Base-by-base conservation (phyloP, 345 rosid species). In the Lepidium aucheri region DNA sequence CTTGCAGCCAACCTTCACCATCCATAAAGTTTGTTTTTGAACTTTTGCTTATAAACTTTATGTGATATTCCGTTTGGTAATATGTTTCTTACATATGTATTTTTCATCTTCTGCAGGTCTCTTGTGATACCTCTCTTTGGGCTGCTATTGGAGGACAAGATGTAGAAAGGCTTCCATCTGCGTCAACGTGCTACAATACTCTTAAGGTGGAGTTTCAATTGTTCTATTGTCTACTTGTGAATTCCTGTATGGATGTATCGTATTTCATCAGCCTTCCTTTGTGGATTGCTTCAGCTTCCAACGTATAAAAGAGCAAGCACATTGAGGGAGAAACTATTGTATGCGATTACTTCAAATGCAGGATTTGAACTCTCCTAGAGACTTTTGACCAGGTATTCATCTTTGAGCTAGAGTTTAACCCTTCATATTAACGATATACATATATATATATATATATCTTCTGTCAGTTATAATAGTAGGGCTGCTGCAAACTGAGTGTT, bases 171-270 rank as follows among this genome's bases (percentile, higher is more conserved):
- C 99, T 94, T 77, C 97, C 99, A 60, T 94, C 97, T 26, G 92
- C 99, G 75, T 94, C 99, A 56, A 90, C 99, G 17, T 94, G 99
- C 85, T 90, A 94, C 82, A 94, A 94, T 78, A 94, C 97, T 65
- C 96, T 94, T 58, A 94, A 90, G 97, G 97, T 94, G 67, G 53
- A 53, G 47, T 28, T 57, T 74, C 24, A 22, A 5, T 26, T 41
- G 39, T 56, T 51, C 14, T 55, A 32, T 45, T 68, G 9, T 54
- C 34, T 40, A 24, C 47, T 20, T 20, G 53, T 51, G 12, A 18
- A 61, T 41, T 55, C 10, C 9, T 68, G 13, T 62, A n/a, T n/a
- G n/a, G n/a, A n/a, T n/a, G n/a, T n/a, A 10, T 46, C 22, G 39
- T 45, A 45, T 54, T 49, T 49, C 46, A 30, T 76, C 9, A 59